Percentiles rank a stretch among this genome's conserved stretches.
These are phyloP conservation scores for Brettanomyces anomalus DNA, from an alignment of 805 yeast species.

Conservation along the genomic window DNA sequence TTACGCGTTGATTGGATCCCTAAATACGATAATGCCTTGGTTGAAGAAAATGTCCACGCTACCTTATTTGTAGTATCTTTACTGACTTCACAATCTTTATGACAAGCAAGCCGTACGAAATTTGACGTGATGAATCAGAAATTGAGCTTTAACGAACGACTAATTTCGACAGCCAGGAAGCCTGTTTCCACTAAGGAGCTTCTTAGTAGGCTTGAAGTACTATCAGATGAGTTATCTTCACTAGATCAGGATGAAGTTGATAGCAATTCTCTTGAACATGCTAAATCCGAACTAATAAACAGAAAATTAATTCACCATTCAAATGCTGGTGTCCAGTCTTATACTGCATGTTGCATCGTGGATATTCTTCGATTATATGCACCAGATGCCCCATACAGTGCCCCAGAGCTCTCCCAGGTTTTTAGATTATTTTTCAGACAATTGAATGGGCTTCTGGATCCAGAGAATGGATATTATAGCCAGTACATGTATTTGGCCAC, in stretches of 20 bases:
- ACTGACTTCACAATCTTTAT: no score
- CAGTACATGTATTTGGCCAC: conserved; percentile 61
- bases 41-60: no score
- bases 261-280: conserved; percentile 31
- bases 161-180: conserved; percentile 47
- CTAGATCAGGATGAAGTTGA: conserved; percentile 55
- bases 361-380: conserved; percentile 74
- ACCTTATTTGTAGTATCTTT: no score
- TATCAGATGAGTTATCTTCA: conserved; percentile 56
- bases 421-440: conserved; percentile 61
- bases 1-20: no score
- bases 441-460: conserved; percentile 40
- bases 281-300: conserved; percentile 45
- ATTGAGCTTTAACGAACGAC: conserved; percentile 11
- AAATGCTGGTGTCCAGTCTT: conserved; percentile 62
- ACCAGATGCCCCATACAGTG: conserved; percentile 83
- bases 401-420: conserved; percentile 49
- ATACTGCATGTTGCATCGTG: conserved; percentile 61
- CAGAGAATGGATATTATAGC: conserved; percentile 50
- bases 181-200: conserved; percentile 58
- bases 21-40: no score
- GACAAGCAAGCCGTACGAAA: no score
- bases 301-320: conserved; percentile 51
- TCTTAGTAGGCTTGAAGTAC: conserved; percentile 41
- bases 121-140: background rate